A percentile compares a stretch with the other conserved stretches of the same genome.
phyloP scores from a whole-genome alignment of 2,329 filamentous ascomycete genomes.

The Hypoxylon sp. region DNA sequence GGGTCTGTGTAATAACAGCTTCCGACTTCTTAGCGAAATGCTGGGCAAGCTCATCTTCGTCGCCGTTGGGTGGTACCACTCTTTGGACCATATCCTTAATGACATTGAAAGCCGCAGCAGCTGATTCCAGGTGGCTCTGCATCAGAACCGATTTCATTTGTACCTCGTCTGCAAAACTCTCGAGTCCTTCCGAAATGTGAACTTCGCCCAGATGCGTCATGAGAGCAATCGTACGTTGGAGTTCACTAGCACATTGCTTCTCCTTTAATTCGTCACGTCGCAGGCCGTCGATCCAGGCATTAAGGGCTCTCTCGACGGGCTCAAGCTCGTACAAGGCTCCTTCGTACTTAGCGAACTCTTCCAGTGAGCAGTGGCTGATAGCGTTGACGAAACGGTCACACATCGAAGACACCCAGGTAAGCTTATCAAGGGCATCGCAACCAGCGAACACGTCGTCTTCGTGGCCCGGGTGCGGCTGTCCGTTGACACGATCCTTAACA shows the following conservation, averaged over 20 bases:
- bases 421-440: constrained; percentile 85
- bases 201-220: constrained; percentile 88
- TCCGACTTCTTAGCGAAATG: constrained; percentile 79
- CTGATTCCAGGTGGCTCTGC: constrained; percentile 84
- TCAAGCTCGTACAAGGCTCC: constrained; percentile 88
- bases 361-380: constrained; percentile 80
- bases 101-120: constrained; percentile 74
- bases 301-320: constrained; percentile 89
- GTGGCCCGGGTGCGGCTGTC: constrained; percentile 73
- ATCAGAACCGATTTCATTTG: constrained; percentile 81
- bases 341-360: constrained; percentile 82
- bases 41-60: constrained; percentile 75
- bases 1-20: constrained; percentile 76
- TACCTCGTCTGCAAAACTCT: constrained; percentile 81
- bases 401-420: constrained; percentile 85
- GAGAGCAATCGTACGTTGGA: constrained; percentile 86
- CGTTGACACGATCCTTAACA: constrained; percentile 80
- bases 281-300: constrained; percentile 86
- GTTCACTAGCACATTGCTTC: constrained; percentile 81
- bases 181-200: constrained; percentile 76
- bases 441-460: constrained; percentile 84
- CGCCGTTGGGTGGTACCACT: constrained; percentile 66
- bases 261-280: constrained; percentile 88
- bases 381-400: constrained; percentile 86
- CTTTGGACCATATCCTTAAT: constrained; percentile 63